Conservation (phyloP, 2,329 filamentous ascomycete species). For the Juglanconis oblonga region DNA sequence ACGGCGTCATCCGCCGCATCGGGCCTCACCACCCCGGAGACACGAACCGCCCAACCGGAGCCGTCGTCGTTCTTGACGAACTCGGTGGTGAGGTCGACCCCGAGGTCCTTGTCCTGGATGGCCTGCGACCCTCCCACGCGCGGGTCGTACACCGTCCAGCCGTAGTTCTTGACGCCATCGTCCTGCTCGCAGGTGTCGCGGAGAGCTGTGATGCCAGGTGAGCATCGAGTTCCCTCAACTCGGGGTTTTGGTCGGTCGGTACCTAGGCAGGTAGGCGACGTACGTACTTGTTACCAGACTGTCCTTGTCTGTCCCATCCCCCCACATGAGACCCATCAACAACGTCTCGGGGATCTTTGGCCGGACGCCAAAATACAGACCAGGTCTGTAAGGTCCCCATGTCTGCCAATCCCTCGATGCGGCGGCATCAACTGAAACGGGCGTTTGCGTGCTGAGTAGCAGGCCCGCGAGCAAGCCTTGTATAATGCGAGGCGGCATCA, state of each 20-base stretch:
- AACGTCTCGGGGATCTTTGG: conserved; percentile 78
- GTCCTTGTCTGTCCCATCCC: conserved; percentile 58
- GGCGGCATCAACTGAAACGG: neutral
- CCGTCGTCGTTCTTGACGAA: conserved; percentile 68
- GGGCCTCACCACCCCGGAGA: conserved; percentile 58
- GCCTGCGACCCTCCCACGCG: conserved; percentile 63
- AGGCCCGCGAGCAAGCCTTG: neutral
- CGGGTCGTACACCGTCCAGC: conserved; percentile 69
- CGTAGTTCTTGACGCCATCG: conserved; percentile 62
- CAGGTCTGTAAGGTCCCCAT: conserved; percentile 90
- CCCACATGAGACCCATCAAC: conserved; percentile 80
- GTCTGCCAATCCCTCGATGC: conserved; percentile 19
- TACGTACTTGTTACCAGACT: conserved; percentile 18
- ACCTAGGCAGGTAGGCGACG: neutral
- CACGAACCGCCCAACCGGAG: conserved; percentile 61
- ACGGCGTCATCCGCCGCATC: conserved; percentile 51
- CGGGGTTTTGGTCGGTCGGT: too few relatives aligned
- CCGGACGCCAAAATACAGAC: conserved; percentile 88
- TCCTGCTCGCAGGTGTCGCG: conserved; percentile 69
- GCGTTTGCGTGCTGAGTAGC: neutral
- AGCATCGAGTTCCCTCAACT: neutral
- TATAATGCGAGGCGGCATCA: neutral
- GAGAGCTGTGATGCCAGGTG: conserved; percentile 43
- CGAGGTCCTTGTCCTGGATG: conserved; percentile 64
- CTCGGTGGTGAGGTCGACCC: conserved; percentile 65